A percentile compares a stretch with the other conserved stretches of the same genome.
These are phyloP conservation scores for Pestalotiopsis sp. DNA, from an alignment of 2,329 filamentous ascomycete species.

Conservation along the genomic window DNA sequence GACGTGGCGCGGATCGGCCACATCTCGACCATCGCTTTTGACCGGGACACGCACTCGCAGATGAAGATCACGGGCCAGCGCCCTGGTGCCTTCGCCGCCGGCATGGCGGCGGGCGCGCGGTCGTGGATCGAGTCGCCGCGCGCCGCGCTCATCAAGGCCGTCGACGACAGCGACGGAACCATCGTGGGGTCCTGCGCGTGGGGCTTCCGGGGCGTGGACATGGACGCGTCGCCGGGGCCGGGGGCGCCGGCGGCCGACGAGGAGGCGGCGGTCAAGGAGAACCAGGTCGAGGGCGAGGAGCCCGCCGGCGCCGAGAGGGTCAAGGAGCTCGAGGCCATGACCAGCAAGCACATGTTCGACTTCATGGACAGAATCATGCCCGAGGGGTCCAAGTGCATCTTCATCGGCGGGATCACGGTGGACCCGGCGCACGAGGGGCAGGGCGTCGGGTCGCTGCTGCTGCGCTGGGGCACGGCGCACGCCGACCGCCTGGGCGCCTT, in stretches of 20 bases:
- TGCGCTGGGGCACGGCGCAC: conserved; percentile 33
- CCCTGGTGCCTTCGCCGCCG: conserved; percentile 29
- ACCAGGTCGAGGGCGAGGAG: conserved; percentile 21
- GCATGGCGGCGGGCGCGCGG: conserved; percentile 21
- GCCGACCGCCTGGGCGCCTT: conserved; percentile 31
- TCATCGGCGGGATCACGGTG: conserved; percentile 36
- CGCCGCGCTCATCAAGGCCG: conserved; percentile 33
- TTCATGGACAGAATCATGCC: conserved; percentile 29
- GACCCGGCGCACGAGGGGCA: conserved; percentile 30
- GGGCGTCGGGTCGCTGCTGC: conserved; percentile 35
- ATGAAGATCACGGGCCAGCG: conserved; percentile 35
- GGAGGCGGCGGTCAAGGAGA: neutral
- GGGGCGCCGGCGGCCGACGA: conserved; percentile 12
- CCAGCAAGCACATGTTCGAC: conserved; percentile 31
- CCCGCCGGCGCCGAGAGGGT: conserved; percentile 17
- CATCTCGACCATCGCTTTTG: conserved; percentile 34
- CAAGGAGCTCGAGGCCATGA: conserved; percentile 31
- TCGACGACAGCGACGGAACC: conserved; percentile 28
- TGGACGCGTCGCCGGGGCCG: conserved; percentile 17
- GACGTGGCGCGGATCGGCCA: conserved; percentile 34
- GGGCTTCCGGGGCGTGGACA: conserved; percentile 30
- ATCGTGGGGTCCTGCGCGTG: conserved; percentile 38
- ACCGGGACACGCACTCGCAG: conserved; percentile 32
- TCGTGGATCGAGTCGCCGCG: conserved; percentile 25
- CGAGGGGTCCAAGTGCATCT: conserved; percentile 32